Base-by-base conservation (phyloP, 192 early-diverging fungal species). In the Coemansia sp. region DNA sequence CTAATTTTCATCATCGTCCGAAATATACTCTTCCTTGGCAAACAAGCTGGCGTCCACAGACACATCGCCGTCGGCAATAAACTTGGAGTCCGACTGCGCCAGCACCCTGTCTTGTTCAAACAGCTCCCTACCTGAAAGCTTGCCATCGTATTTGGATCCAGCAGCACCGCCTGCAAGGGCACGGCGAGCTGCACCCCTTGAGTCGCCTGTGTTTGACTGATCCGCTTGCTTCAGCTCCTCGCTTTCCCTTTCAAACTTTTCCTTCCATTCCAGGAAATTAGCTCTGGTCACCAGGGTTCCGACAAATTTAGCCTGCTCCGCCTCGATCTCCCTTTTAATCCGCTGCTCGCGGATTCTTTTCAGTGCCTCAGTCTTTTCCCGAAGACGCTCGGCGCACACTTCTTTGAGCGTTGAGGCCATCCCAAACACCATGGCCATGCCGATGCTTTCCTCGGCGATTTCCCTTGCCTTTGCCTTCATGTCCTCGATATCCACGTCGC, bases 371-470 rank as follows among this genome's bases (percentile, higher is more conserved):
- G 82, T 81, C 59, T 85, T 85, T 36, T 83, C 83, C 9, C 62
- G 14, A 4, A 95, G 82, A 33, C 89, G 67, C 50, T 85, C 74
- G 53, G 85, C 87, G 25, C 93, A 63, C 0, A 66, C 68, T 63
- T 98, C 96, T 67, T 92, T 92, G 15, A 93, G 83, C 3, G 79
- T 69, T 4, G 89, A 83, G 5, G 86, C 88, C 84, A 98, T 84
- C 25, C 87, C 86, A 71, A 98, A 98, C 23, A 93, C 85, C 91
- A 95, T 95, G 42, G 87, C 93, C 91, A 96, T 95, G 22, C 95
- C 95, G 53, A 95, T 66, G 66, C 86, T 87, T 46, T 91, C 87
- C 54, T 91, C 88, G 62, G 77, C 71, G 15, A 67, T 68, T 15
- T 61, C 62, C 19, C 81, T 64, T 9, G 63, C 57, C 45, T 79